Percentiles rank a stretch among this genome's conserved stretches.
Conservation (phyloP, 768 basidiomycete genomes). For the Amyloporia xantha region DNA sequence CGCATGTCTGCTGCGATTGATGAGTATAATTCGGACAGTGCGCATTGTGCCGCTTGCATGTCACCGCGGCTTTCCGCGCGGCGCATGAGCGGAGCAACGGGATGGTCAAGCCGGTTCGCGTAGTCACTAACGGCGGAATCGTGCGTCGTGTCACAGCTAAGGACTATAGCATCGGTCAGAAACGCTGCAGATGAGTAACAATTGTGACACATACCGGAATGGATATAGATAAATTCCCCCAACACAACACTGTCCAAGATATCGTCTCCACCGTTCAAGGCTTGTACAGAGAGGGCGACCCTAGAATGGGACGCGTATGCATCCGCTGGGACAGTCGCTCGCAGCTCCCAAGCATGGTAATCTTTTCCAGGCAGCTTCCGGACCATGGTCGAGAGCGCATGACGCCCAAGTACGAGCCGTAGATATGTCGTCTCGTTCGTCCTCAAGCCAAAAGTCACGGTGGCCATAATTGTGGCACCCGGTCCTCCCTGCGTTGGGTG, state of each 20-base stretch:
- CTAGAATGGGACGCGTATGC: conserved; percentile 28
- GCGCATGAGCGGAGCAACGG: too few relatives aligned
- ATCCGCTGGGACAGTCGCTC: conserved; percentile 53
- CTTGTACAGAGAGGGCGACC: conserved; percentile 55
- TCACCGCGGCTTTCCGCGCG: too few relatives aligned
- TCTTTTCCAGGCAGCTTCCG: conserved; percentile 40
- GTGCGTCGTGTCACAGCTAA: too few relatives aligned
- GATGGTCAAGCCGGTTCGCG: too few relatives aligned
- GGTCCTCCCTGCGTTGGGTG: conserved; percentile 56
- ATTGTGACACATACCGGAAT: too few relatives aligned
- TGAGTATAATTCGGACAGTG: too few relatives aligned
- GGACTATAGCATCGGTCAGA: too few relatives aligned
- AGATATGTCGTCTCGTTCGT: conserved; percentile 50
- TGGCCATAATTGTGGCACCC: conserved; percentile 58
- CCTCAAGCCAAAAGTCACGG: conserved; percentile 49
- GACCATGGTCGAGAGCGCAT: conserved; percentile 63
- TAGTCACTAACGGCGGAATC: too few relatives aligned
- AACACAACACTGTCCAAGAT: conserved; percentile 62
- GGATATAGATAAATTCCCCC: conserved; percentile 71
- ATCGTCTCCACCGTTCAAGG: conserved; percentile 44
- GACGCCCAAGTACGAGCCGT: conserved; percentile 67
- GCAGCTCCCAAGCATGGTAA: conserved; percentile 57
- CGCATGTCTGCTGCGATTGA: too few relatives aligned
- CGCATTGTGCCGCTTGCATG: too few relatives aligned
- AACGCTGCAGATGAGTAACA: too few relatives aligned